phyloP scores from a whole-genome alignment of 1,284 basidiomycete genomes.

The Irpex sp. region DNA sequence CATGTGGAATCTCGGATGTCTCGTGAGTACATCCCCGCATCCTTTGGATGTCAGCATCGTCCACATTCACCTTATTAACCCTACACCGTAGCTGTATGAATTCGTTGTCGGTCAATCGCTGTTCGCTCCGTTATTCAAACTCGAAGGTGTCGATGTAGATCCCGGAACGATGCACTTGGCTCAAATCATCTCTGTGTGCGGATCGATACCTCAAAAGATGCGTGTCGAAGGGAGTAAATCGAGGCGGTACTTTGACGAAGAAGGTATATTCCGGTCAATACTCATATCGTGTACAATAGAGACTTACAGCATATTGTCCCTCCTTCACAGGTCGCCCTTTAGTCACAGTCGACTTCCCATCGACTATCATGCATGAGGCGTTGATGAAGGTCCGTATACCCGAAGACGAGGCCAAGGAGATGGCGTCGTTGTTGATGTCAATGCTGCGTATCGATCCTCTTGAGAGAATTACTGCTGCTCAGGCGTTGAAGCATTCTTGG shows the following conservation, averaged over 20 bases:
- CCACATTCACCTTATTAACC: background rate
- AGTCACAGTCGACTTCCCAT: background rate
- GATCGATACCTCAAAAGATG: background rate
- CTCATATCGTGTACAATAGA: too few species aligned
- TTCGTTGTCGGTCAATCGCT: background rate
- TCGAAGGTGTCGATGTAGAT: background rate
- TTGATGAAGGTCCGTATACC: background rate
- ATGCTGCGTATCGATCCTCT: background rate
- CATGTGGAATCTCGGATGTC: conserved; percentile 33
- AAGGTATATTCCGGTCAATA: too few species aligned
- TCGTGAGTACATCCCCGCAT: conserved; percentile 16
- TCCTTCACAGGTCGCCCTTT: background rate
- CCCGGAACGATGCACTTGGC: background rate
- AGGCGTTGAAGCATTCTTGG: background rate
- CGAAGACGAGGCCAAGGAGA: background rate
- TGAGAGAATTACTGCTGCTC: background rate
- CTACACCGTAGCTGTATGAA: background rate
- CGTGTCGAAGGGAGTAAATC: background rate
- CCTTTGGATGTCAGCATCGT: background rate
- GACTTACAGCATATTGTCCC: too few species aligned
- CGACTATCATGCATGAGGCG: background rate
- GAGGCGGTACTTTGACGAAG: background rate
- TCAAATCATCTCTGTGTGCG: background rate
- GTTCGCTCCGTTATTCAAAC: background rate
- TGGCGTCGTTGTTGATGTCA: background rate